Evolutionary conservation across 2,329 filamentous ascomycete species (phyloP), one percentile per base, ranked within the genome.

Genomic region (Exutisphaerella laricina): DNA sequence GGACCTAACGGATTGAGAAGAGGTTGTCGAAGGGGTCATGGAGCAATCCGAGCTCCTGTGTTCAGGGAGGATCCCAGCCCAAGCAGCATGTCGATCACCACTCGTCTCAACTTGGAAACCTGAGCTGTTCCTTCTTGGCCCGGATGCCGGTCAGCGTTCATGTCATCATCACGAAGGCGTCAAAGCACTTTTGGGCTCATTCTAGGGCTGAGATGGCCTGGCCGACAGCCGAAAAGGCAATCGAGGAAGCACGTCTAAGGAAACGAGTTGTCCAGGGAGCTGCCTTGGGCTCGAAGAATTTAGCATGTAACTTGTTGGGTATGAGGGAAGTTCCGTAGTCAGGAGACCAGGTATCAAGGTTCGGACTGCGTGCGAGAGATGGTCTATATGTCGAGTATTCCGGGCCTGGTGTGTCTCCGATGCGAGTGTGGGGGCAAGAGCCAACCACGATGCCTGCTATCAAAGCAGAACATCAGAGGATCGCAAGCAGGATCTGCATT

Each of bases 401-500:
- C 12, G 12, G 6, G 23, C 23, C 6, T 26, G 6, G 12, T 26
- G 23, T 26, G 23, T 26, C 6, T 26, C 23, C 6, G 6, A 12
- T 26, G 23, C 23, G 23, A 26, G 23, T 26, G 12, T 12, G 6
- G 23, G 23, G 6, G 12, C 23, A 26, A 26, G 18, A 9, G 17
- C 9, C 33, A 23, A 5, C 8, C 18, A 35, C 33, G 29, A 33
- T 33, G 31, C 31, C 31, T 2, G 6, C n/a, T 33, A 6, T 16
- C n/a, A 33, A 12, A 17, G 31, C 10, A 17, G 4, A 18, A 18
- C 31, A 17, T n/a, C n/a, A n/a, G n/a, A 17, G n/a, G 14, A 9
- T 13, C 3, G 6, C 6, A 26, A 32, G 12, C 39, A 45, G 35
- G 36, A 45, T 40, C 42, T 41, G 38, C 43, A 38, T 38, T 38